These are phyloP conservation scores for Colletotrichum sidae DNA, from an alignment of 2,329 filamentous ascomycete species.

Conservation along the genomic window DNA sequence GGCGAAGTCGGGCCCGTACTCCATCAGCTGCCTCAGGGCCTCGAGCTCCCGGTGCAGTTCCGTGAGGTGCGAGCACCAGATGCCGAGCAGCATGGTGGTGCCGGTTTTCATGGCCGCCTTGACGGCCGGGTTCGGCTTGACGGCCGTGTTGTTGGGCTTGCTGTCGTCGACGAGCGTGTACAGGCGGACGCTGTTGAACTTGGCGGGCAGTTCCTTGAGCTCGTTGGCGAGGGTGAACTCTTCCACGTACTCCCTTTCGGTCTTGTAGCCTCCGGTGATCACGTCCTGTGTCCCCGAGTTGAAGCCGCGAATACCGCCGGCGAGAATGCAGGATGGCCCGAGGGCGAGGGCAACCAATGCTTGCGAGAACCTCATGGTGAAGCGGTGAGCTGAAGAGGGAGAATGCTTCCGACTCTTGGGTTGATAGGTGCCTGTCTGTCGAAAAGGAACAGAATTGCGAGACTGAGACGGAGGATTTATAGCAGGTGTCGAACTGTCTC, in stretches of 20 bases:
- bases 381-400: no score
- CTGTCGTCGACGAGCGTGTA: conserved; percentile 4
- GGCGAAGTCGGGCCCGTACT: conserved; percentile 53
- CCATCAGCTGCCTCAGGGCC: conserved; percentile 60
- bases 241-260: background rate
- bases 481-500: no score
- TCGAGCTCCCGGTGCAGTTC: conserved; percentile 61
- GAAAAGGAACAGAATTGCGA: no score
- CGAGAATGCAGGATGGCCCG: background rate
- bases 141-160: background rate
- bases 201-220: background rate
- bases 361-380: background rate
- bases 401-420: no score
- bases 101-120: conserved; percentile 66
- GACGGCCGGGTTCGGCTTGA: conserved; percentile 74
- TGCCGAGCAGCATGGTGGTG: conserved; percentile 62
- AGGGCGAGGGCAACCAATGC: background rate
- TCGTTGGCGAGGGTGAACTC: background rate
- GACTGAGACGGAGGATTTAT: no score
- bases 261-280: background rate
- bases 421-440: no score
- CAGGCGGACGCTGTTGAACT: conserved; percentile 19
- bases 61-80: conserved; percentile 55
- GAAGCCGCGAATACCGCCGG: background rate
- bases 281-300: background rate